These are phyloP conservation scores for Noccaea bulbosa DNA, from an alignment of 345 rosid species.

Conservation along the genomic window DNA sequence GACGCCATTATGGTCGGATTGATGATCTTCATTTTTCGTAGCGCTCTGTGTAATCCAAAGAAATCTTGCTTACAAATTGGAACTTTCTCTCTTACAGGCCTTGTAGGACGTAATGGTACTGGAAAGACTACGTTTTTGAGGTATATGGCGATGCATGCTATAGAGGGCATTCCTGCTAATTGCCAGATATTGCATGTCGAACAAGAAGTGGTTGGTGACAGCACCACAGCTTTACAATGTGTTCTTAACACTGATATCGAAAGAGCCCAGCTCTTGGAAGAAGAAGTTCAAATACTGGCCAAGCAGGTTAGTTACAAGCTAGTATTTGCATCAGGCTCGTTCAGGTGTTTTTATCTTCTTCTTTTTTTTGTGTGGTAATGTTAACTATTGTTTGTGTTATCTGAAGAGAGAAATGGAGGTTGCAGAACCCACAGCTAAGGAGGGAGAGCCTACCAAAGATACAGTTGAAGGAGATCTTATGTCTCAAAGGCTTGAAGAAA, in stretches of 20 bases:
- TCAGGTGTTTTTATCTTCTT: neutral
- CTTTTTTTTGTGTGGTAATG: slow-evolving; percentile 33
- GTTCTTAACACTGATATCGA: slow-evolving; percentile 92
- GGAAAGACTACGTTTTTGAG: slow-evolving; percentile 98
- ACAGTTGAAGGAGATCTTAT: slow-evolving; percentile 62
- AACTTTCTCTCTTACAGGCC: slow-evolving; percentile 56
- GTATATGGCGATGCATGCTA: slow-evolving; percentile 98
- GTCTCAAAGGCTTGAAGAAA: slow-evolving; percentile 72
- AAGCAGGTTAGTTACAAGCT: slow-evolving; percentile 61
- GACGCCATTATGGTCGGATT: slow-evolving; percentile 93
- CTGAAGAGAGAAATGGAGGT: slow-evolving; percentile 75
- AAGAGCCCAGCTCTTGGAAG: slow-evolving; percentile 82
- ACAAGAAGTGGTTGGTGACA: slow-evolving; percentile 97
- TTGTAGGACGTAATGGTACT: slow-evolving; percentile 98
- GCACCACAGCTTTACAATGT: slow-evolving; percentile 86
- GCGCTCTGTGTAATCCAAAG: slow-evolving; percentile 19
- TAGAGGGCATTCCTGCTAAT: slow-evolving; percentile 91
- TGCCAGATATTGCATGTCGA: slow-evolving; percentile 98
- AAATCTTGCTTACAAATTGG: slow-evolving; percentile 20
- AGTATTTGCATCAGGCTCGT: slow-evolving; percentile 16
- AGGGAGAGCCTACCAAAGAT: slow-evolving; percentile 52
- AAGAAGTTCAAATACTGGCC: slow-evolving; percentile 70
- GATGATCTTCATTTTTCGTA: slow-evolving; percentile 16
- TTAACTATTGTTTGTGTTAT: slow-evolving; percentile 36
- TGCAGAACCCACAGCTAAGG: slow-evolving; percentile 56